Percentiles rank a stretch among this genome's conserved stretches.
phyloP scores from a whole-genome alignment of 805 yeast species.

The Teunomyces pallodes region DNA sequence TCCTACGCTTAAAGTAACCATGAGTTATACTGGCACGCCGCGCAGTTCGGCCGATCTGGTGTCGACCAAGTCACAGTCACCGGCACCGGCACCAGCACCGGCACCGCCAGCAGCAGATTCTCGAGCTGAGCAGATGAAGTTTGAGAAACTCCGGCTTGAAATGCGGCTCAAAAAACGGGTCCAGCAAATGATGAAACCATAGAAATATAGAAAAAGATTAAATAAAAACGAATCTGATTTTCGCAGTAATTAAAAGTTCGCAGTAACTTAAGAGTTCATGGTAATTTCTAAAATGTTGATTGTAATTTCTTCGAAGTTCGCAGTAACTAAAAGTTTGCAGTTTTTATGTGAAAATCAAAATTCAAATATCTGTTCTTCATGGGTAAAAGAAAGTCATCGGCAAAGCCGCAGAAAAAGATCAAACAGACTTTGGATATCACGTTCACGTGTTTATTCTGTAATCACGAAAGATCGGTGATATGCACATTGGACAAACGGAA shows the following conservation, averaged over 20 bases:
- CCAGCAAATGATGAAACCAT: constrained; percentile 11
- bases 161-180: constrained; percentile 46
- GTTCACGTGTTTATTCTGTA: constrained; percentile 90
- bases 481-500: constrained; percentile 86
- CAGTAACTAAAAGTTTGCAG: too few species aligned
- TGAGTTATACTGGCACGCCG: constrained; percentile 16
- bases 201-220: neutral
- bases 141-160: constrained; percentile 47
- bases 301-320: too few species aligned
- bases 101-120: constrained; percentile 14
- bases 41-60: constrained; percentile 21
- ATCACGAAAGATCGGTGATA: constrained; percentile 88
- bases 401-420: constrained; percentile 75
- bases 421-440: constrained; percentile 77
- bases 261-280: too few species aligned
- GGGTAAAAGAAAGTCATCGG: constrained; percentile 84
- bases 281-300: neutral
- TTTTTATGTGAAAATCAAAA: too few species aligned
- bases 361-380: constrained; percentile 12
- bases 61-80: constrained; percentile 9
- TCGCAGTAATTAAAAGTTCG: too few species aligned
- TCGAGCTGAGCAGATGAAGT: constrained; percentile 36
- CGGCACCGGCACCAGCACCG: constrained; percentile 7
- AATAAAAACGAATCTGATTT: too few species aligned
- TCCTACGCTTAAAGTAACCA: constrained; percentile 31